A percentile compares a stretch with the other conserved stretches of the same genome.
Evolutionary conservation across 768 basidiomycete species (phyloP).

Genomic region (Clathrus columnatus): DNA sequence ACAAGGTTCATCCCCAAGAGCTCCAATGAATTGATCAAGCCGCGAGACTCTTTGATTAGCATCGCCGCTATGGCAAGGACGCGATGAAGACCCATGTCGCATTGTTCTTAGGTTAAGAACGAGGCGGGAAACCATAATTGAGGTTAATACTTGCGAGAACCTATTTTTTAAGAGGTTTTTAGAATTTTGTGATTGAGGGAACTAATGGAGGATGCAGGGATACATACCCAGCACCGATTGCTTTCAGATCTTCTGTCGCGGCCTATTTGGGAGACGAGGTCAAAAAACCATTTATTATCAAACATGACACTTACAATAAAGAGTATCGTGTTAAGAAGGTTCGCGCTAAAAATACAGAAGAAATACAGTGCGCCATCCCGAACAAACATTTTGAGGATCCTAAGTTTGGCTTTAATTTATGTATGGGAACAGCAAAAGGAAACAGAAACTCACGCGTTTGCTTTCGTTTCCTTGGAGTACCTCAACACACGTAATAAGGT

Average conservation of each 20-base stretch:
- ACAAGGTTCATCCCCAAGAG: neutral
- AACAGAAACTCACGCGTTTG: constrained; percentile 1
- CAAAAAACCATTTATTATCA: neutral
- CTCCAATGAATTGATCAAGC: neutral
- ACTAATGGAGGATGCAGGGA: neutral
- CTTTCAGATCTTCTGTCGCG: constrained; percentile 9
- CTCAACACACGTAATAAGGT: neutral
- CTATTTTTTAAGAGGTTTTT: neutral
- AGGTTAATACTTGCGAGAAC: constrained; percentile 9
- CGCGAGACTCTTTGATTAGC: neutral
- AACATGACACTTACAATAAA: constrained; percentile 1
- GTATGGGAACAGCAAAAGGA: neutral
- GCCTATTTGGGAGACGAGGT: neutral
- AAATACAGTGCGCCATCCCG: constrained; percentile 9
- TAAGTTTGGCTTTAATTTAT: neutral
- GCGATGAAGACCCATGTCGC: neutral
- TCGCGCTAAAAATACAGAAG: constrained; percentile 7
- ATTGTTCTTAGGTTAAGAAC: constrained; percentile 7
- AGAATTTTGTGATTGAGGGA: neutral
- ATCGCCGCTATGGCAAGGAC: neutral
- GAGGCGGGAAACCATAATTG: constrained; percentile 9
- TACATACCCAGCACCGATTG: constrained; percentile 8
- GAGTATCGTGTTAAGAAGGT: constrained; percentile 5
- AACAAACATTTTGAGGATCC: neutral
- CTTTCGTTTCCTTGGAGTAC: neutral